Conservation (phyloP, 2,329 filamentous ascomycete species). For the Bretziella fagacearum region DNA sequence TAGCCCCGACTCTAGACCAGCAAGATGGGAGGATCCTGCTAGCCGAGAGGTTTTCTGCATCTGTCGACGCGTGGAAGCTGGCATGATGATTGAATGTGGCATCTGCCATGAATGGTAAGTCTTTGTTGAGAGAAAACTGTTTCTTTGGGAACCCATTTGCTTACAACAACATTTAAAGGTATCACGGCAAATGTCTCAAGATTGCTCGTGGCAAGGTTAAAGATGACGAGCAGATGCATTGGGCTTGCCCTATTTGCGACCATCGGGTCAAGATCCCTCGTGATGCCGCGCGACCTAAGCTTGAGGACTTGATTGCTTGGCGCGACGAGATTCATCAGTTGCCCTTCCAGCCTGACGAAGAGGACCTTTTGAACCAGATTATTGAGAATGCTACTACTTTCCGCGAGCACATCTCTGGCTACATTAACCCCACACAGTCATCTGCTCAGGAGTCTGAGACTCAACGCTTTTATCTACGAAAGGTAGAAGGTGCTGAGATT, state of each 20-base stretch:
- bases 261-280: slow-evolving; percentile 94
- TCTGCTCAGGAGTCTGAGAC: slow-evolving; percentile 11
- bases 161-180: slow-evolving; percentile 35
- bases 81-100: slow-evolving; percentile 99
- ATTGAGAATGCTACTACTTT: slow-evolving; percentile 74
- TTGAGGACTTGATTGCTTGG: slow-evolving; percentile 75
- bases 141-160: neutral
- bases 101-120: slow-evolving; percentile 90
- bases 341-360: slow-evolving; percentile 92
- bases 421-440: slow-evolving; percentile 75
- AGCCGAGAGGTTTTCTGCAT: slow-evolving; percentile 86
- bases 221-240: slow-evolving; percentile 69
- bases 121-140: neutral
- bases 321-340: slow-evolving; percentile 63
- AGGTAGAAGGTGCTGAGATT: slow-evolving; percentile 93
- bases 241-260: slow-evolving; percentile 95
- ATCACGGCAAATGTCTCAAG: slow-evolving; percentile 95
- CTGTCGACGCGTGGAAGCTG: slow-evolving; percentile 78
- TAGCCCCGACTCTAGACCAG: slow-evolving; percentile 34
- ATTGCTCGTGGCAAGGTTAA: slow-evolving; percentile 96
- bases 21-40: slow-evolving; percentile 43
- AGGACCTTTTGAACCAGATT: slow-evolving; percentile 70
- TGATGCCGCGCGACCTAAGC: slow-evolving; percentile 83
- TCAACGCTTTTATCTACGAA: slow-evolving; percentile 86
- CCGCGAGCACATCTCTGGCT: slow-evolving; percentile 61